Evolutionary conservation across 2,329 filamentous ascomycete species (phyloP).

Genomic region (Septoria petroselini): DNA sequence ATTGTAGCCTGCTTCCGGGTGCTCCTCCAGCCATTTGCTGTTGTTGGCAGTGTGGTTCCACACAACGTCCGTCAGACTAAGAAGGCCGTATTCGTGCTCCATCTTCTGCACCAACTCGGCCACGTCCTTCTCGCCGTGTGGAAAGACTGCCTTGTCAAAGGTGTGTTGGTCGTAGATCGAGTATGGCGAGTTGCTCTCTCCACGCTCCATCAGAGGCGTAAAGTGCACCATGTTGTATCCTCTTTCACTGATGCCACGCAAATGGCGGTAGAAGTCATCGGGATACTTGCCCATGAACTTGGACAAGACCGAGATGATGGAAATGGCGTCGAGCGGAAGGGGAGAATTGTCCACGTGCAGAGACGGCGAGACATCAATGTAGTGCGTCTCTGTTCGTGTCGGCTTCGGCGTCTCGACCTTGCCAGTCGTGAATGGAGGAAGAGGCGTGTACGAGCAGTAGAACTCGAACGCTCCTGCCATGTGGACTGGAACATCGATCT

Average conservation of each 20-base stretch:
- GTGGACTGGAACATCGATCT: slow-evolving; percentile 84
- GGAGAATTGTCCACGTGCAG: slow-evolving; percentile 70
- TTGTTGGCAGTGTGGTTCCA: slow-evolving; percentile 98
- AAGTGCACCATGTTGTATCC: slow-evolving; percentile 99
- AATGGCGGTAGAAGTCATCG: slow-evolving; percentile 81
- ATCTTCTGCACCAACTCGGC: slow-evolving; percentile 72
- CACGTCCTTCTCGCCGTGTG: slow-evolving; percentile 79
- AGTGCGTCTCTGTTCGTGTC: slow-evolving; percentile 69
- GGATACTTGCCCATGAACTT: slow-evolving; percentile 98
- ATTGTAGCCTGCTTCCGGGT: slow-evolving; percentile 95
- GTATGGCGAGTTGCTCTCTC: slow-evolving; percentile 92
- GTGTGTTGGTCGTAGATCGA: slow-evolving; percentile 89
- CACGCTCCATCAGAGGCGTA: slow-evolving; percentile 84
- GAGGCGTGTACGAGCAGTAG: slow-evolving; percentile 85
- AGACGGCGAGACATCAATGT: slow-evolving; percentile 87
- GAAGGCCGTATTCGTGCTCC: slow-evolving; percentile 76
- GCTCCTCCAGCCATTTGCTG: slow-evolving; percentile 87
- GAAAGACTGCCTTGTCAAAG: slow-evolving; percentile 81
- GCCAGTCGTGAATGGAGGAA: slow-evolving; percentile 70
- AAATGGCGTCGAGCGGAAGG: slow-evolving; percentile 80
- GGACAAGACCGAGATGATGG: slow-evolving; percentile 89
- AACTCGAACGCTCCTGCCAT: slow-evolving; percentile 86
- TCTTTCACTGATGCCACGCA: slow-evolving; percentile 80
- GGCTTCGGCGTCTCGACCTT: slow-evolving; percentile 48
- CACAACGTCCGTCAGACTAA: slow-evolving; percentile 92